Evolutionary conservation across 2,329 filamentous ascomycete species (phyloP), one percentile per base, ranked within the genome.

Genomic region (Allantophomopsis cytisporea): DNA sequence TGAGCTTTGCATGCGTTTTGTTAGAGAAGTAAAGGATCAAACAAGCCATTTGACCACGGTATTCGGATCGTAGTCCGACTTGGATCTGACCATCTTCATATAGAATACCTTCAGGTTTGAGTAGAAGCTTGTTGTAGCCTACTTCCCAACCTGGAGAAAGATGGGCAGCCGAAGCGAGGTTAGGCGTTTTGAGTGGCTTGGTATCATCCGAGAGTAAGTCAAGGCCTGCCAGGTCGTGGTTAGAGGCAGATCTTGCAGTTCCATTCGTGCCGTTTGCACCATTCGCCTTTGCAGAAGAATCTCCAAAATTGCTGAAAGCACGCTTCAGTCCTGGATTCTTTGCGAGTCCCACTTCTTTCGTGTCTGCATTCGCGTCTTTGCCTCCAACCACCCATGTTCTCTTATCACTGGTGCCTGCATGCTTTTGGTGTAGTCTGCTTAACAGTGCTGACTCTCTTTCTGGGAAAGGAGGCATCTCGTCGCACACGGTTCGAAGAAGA

Each of bases 381-480:
- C 87, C 89, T 45, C 89, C 89, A n/a, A 96, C 84, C 18, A 95
- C 80, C 91, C 91, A 98, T 2, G 91, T 96, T 45, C 89, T 76
- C 63, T 93, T 93, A 59, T 98, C 91, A 55, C 85, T 94, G 12
- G 86, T 91, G 44, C 83, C 84, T 36, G 83, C 83, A 53, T 93
- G 87, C 64, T 94, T 96, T 60, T 94, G 87, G 60, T 98, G 89
- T 37, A 98, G 70, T 42, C 91, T 75, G 31, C 89, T 95, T 10
- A 98, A 68, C 20, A 98, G 67, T 2, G 91, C 89, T 5, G 91
- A 96, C 42, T 94, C 80, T 43, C 93, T 72, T 59, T 98, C 88
- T 0, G 91, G 93, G 62, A 96, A 98, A 0, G 91, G 88, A 2
- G 91, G 91, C 93, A 98, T 98, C 59, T 98, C 91, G 51, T 98